A percentile compares a stretch with the other conserved stretches of the same genome.
phyloP scores from a whole-genome alignment of 257 asterid species.

The Solanum sejunctum region DNA sequence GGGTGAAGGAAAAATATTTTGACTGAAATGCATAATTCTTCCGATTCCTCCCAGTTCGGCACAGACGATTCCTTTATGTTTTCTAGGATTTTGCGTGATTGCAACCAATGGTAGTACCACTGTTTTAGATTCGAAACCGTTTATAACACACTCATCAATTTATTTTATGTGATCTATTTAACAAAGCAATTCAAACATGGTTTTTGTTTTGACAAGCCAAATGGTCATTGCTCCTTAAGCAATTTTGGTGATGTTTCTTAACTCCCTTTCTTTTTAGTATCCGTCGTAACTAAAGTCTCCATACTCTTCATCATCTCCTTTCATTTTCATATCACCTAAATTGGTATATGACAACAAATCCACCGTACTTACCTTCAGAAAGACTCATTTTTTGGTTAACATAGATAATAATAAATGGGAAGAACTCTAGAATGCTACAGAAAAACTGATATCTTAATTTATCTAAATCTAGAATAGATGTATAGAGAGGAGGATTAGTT shows the following conservation, averaged over 20 bases:
- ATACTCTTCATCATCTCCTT: neutral
- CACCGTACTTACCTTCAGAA: neutral
- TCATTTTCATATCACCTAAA: neutral
- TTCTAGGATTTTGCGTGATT: neutral
- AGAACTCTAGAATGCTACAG: neutral
- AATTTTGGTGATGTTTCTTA: neutral
- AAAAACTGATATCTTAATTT: neutral
- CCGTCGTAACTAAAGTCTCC: neutral
- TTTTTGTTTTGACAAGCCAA: neutral
- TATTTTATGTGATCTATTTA: neutral
- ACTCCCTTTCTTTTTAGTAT: neutral
- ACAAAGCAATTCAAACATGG: neutral
- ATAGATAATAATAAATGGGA: neutral
- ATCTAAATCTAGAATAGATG: neutral
- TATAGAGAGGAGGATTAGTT: neutral
- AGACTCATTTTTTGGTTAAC: neutral
- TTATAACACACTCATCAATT: neutral
- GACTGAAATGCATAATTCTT: neutral
- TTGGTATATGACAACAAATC: neutral
- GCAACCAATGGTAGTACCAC: neutral
- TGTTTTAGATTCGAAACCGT: neutral
- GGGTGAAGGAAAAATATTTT: neutral
- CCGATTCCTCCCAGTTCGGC: neutral
- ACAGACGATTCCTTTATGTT: neutral
- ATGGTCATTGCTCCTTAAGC: neutral